phyloP scores from a whole-genome alignment of 2,329 filamentous ascomycete species.

The Setomelanomma holmii region DNA sequence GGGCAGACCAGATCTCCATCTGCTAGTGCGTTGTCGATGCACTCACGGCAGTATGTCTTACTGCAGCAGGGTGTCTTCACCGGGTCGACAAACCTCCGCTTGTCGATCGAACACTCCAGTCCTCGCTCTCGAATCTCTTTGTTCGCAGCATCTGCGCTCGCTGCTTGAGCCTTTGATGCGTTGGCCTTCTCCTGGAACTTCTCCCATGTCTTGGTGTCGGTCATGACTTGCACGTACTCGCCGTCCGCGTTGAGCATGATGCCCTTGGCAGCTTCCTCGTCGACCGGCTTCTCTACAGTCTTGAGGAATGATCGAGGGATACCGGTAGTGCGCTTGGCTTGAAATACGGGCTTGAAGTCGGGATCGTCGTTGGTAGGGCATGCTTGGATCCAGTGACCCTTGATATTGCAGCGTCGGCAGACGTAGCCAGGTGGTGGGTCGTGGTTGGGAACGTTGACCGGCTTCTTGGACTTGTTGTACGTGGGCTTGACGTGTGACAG shows the following conservation, averaged over 20 bases:
- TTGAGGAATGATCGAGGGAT: slow-evolving; percentile 96
- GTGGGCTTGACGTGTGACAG: slow-evolving; percentile 73
- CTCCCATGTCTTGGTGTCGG: slow-evolving; percentile 95
- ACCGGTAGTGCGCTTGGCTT: slow-evolving; percentile 94
- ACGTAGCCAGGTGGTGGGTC: slow-evolving; percentile 93
- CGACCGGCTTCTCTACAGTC: slow-evolving; percentile 89
- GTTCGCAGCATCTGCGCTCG: slow-evolving; percentile 76
- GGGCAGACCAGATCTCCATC: slow-evolving; percentile 98
- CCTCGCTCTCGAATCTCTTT: slow-evolving; percentile 89
- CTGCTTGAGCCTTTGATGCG: slow-evolving; percentile 81
- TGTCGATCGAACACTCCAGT: slow-evolving; percentile 93
- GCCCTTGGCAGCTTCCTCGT: slow-evolving; percentile 84
- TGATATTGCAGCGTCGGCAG: slow-evolving; percentile 94
- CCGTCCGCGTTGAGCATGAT: slow-evolving; percentile 98
- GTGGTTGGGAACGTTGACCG: slow-evolving; percentile 83
- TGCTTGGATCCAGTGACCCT: slow-evolving; percentile 98
- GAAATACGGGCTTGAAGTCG: slow-evolving; percentile 89
- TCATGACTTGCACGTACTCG: slow-evolving; percentile 95
- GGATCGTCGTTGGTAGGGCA: slow-evolving; percentile 99
- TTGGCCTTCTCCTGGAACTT: slow-evolving; percentile 95
- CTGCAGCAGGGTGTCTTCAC: slow-evolving; percentile 99
- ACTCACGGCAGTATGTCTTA: slow-evolving; percentile 99
- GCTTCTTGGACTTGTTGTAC: slow-evolving; percentile 60
- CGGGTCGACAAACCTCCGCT: slow-evolving; percentile 97
- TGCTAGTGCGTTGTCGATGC: slow-evolving; percentile 98